Percentiles rank a stretch among this genome's conserved stretches.
Conservation (phyloP, 2,329 filamentous ascomycete species). For the Microcyclosporella mali region DNA sequence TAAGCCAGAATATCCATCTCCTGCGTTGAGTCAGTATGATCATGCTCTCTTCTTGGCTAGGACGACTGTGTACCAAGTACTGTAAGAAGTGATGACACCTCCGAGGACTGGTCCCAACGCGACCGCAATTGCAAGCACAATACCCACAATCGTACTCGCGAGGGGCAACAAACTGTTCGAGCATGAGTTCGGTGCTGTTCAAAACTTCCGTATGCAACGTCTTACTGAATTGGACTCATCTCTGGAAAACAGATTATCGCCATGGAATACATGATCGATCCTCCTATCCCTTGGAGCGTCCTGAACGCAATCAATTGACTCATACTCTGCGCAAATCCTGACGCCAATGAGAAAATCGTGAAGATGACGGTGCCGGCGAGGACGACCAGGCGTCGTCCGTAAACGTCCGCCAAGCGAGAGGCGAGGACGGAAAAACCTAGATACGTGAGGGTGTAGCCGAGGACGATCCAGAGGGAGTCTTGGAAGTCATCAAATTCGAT, state of each 20-base stretch:
- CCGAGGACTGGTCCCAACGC: conserved; percentile 16
- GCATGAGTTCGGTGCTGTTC: too few relatives aligned
- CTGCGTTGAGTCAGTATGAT: too few relatives aligned
- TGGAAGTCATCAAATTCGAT: too few relatives aligned
- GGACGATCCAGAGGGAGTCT: too few relatives aligned
- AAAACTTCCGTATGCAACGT: too few relatives aligned
- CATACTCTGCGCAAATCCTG: conserved; percentile 48
- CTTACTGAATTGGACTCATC: conserved; percentile 18
- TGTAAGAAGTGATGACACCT: conserved; percentile 5
- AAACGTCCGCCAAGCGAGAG: too few relatives aligned
- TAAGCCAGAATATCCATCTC: conserved; percentile 37
- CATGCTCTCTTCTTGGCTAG: too few relatives aligned
- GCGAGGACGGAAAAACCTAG: too few relatives aligned
- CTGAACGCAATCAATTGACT: conserved; percentile 51
- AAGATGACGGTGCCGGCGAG: too few relatives aligned
- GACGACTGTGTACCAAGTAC: background rate
- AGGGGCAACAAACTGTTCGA: too few relatives aligned
- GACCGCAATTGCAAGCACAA: conserved; percentile 26
- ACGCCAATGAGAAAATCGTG: conserved; percentile 49
- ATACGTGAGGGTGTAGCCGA: too few relatives aligned
- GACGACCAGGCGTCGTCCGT: too few relatives aligned
- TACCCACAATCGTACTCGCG: conserved; percentile 33
- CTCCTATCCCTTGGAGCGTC: conserved; percentile 56
- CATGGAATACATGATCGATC: conserved; percentile 50
- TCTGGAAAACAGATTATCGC: conserved; percentile 3